Evolutionary conservation across 2,329 filamentous ascomycete species (phyloP), one percentile per base, ranked within the genome.

Genomic region (Fusarium paranaense): DNA sequence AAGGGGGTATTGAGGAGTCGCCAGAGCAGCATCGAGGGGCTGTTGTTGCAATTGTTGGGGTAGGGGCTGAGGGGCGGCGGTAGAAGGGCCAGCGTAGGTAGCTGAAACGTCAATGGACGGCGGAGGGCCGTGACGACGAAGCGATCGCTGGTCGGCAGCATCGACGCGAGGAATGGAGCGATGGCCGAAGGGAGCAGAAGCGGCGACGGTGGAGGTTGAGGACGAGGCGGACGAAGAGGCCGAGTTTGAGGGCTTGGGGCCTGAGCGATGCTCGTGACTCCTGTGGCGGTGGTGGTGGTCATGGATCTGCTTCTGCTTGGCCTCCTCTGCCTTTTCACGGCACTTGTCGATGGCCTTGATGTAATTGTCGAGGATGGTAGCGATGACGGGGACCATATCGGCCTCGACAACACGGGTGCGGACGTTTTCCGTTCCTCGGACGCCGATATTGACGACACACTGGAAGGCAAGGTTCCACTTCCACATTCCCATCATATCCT

Each of bases 401-500:
- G 97, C 97, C 85, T 99, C 97, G 62, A 99, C 97, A 4, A 99
- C 96, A 75, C 97, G 90, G 67, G 97, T 98, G 77, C 97, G 91
- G 69, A 99, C 97, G 76, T 91, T 92, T 85, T 99, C 97, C 14
- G 97, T 98, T 69, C 97, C 97, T 77, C 97, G 91, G 69, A 99
- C 96, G 66, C 97, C 97, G 81, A 99, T 98, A 83, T 99, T 99
- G 82, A 99, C 97, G 74, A 98, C 95, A 83, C 97, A 99, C 84
- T 98, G 97, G 83, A 99, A 99, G 62, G 97, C 97, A 72, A 99
- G 89, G 81, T 98, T 99, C 97, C 97, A 99, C 85, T 98, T 98
- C 97, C 97, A 99, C 94, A 98, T 98, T 83, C 98, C 96, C 96
- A 98, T 98, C 92, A 98, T 93, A 82, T 99, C 96, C 84, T 95